These are phyloP conservation scores for Talaromyces stipitatus DNA, from an alignment of 495 filamentous ascomycete species.

Conservation along the genomic window DNA sequence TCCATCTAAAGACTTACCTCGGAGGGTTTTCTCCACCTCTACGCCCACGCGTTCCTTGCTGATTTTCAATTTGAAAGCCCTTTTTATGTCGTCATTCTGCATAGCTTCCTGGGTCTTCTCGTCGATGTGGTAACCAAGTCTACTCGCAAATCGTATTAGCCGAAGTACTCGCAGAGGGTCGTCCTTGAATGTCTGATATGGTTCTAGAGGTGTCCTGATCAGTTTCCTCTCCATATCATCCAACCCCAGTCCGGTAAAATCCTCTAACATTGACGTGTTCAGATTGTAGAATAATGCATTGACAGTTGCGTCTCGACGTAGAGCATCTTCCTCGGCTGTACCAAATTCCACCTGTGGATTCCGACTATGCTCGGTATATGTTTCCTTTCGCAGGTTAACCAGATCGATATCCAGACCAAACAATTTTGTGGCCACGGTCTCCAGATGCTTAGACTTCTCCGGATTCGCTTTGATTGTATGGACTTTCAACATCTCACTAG, in stretches of 20 bases:
- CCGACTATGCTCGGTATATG: constrained; percentile 75
- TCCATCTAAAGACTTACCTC: constrained; percentile 37
- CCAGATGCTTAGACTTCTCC: constrained; percentile 95
- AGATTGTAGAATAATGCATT: constrained; percentile 97
- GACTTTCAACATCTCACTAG: constrained; percentile 41
- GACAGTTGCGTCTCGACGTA: constrained; percentile 85
- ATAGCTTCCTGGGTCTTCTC: constrained; percentile 60
- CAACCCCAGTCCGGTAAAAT: constrained; percentile 70
- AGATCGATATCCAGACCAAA: constrained; percentile 88
- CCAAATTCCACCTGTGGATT: constrained; percentile 94
- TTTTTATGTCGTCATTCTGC: constrained; percentile 62
- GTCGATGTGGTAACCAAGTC: constrained; percentile 73
- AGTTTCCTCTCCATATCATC: constrained; percentile 62
- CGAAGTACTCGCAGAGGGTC: constrained; percentile 88
- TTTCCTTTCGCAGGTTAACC: constrained; percentile 90
- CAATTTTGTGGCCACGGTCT: constrained; percentile 80
- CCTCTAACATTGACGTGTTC: constrained; percentile 64
- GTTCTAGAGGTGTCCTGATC: constrained; percentile 82
- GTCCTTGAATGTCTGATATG: constrained; percentile 88
- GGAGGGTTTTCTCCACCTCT: constrained; percentile 87
- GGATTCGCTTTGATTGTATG: constrained; percentile 84
- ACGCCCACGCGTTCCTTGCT: constrained; percentile 78
- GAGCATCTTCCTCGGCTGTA: constrained; percentile 80
- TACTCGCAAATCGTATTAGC: constrained; percentile 81
- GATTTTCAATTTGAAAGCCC: constrained; percentile 79